These are phyloP conservation scores for Hypomontagnella submonticulosa DNA, from an alignment of 495 filamentous ascomycete genomes.

Conservation along the genomic window DNA sequence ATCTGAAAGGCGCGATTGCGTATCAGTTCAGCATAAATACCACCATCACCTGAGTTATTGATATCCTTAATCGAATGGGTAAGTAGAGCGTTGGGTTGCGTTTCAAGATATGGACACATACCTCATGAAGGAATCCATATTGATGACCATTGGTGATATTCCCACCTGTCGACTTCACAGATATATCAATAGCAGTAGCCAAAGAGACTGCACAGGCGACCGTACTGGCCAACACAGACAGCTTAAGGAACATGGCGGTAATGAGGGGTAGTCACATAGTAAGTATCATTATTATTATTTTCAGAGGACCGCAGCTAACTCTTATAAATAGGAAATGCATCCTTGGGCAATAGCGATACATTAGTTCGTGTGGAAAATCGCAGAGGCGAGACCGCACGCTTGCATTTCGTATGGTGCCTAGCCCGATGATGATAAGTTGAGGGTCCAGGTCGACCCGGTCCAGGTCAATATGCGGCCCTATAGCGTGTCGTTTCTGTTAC, in stretches of 20 bases:
- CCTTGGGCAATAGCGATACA: not conserved
- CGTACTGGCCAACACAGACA: slow-evolving; percentile 34
- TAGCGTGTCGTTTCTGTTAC: slow-evolving; percentile 23
- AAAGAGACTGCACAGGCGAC: slow-evolving; percentile 24
- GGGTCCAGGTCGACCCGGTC: slow-evolving; percentile 2
- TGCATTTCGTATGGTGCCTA: slow-evolving; percentile 1
- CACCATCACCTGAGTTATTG: slow-evolving; percentile 80
- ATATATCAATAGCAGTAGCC: slow-evolving; percentile 46
- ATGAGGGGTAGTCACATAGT: not conserved
- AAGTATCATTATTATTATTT: not conserved
- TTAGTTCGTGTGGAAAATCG: slow-evolving; percentile 1
- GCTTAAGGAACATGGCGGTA: slow-evolving; percentile 48
- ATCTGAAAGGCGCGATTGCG: slow-evolving; percentile 75
- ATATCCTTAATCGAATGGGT: slow-evolving; percentile 64
- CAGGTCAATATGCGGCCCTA: slow-evolving; percentile 32
- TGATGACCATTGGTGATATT: slow-evolving; percentile 51
- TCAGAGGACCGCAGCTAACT: not conserved
- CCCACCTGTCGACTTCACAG: slow-evolving; percentile 49
- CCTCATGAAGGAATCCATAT: slow-evolving; percentile 58
- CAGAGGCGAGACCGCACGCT: slow-evolving; percentile 1
- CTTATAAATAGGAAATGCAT: slow-evolving; percentile 14
- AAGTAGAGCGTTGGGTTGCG: not conserved
- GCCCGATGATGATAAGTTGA: slow-evolving; percentile 6
- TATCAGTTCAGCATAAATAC: slow-evolving; percentile 79
- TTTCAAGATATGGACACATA: slow-evolving; percentile 4